Evolutionary conservation across 2,329 filamentous ascomycete species (phyloP), one percentile per base, ranked within the genome.

Genomic region (Xylariomycetidae sp.): DNA sequence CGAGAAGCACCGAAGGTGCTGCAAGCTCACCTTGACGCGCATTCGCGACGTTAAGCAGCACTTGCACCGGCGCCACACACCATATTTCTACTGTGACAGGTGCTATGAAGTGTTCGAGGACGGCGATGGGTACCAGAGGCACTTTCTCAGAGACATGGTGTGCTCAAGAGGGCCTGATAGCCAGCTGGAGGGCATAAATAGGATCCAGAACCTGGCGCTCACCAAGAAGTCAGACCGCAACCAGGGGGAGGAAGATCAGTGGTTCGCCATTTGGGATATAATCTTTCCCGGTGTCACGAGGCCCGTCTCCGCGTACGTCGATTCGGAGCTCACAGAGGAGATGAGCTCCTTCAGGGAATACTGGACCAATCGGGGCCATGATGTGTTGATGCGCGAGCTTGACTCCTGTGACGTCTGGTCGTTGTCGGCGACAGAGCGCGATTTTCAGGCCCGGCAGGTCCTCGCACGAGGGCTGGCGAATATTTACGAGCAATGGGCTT

Each of bases 31-130:
- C 13, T 36, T 49, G 6, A 38, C 15, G 6, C 28, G 40, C 11
- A 50, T 53, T 20, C 26, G 41, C 5, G 41, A 51, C 17, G 41
- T 53, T 16, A 51, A 53, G 35, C 42, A 46, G n/a, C 49, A 50
- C 22, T 36, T 53, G 3, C 27, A 33, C 4, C 36, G 48, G 9
- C 27, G 13, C 3, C 49, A 53, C 25, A 22, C 14, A 11, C 25
- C 16, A 17, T 20, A 22, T 3, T 25, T 26, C 6, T 41, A 44
- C 25, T 53, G 48, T 30, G 30, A 2, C 8, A 30, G 35, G 4
- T 53, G 48, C 30, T 38, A 37, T 9, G 22, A 17, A 1, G 25
- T 32, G 7, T 51, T 49, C 15, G n/a, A 19, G 3, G 18, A 28
- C 18, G 16, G 27, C 1, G 18, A 31, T 10, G 17, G 25, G 1